Base-by-base conservation (phyloP, 2,329 filamentous ascomycete species). In the Penicillium brasilianum region DNA sequence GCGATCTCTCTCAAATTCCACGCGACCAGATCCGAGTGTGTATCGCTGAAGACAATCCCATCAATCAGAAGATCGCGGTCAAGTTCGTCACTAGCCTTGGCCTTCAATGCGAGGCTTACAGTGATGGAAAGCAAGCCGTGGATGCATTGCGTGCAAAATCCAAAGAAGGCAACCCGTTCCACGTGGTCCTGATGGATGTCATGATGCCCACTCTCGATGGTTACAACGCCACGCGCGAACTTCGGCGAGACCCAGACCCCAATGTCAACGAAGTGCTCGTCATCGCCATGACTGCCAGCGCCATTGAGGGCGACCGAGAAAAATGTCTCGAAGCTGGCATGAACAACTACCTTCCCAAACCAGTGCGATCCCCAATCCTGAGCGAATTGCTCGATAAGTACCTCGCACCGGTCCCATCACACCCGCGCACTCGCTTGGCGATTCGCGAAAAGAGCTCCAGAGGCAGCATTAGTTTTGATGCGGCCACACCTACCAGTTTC, bases 311-410 rank as follows among this genome's bases (percentile, higher is more conserved):
- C 18, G 94, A 98, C 74, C 85, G 93, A 51, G 94, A 98, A 75
- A 97, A 96, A 78, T 97, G 94, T 69, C 81, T 97, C n/a, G 92
- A 93, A 53, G 92, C 92, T 1, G 94, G 94, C 48, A 98, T 98
- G 94, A 97, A 97, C 76, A 95, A 97, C 72, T 98, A 97, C 71
- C 85, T 97, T 1, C 93, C 94, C 16, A 98, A 98, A 75, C 94
- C 94, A 1, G 94, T 98, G n/a, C 86, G 93, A 62, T 92, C 91
- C 4, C 90, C 93, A 50, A 88, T 96, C 43, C 82, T 98, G 57
- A 95, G 92, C 78, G 88, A 88, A 72, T 94, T 97, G 80, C 80
- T 98, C 13, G 87, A 90, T 67, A 83, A 84, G 32, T 90, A 90
- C 69, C 81, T 90, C 9, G 78, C 79, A 14, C 85, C 86, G 51